A percentile compares a stretch with the other conserved stretches of the same genome.
Evolutionary conservation across 2,329 filamentous ascomycete genomes (phyloP).

Genomic region (Golovinomyces cichoracearum): DNA sequence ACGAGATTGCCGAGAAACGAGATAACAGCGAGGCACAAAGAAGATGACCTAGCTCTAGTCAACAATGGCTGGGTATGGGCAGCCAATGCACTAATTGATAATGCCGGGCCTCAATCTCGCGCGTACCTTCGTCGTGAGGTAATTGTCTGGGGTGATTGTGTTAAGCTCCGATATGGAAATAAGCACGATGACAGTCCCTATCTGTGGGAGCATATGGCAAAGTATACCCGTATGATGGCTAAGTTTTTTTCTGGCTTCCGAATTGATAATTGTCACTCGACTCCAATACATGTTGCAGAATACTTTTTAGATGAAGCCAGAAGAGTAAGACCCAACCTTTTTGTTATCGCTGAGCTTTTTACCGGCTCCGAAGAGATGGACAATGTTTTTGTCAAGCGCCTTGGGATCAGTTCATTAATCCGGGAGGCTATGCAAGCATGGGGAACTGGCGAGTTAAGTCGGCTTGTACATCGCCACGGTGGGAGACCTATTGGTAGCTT

Average conservation of each 20-base stretch:
- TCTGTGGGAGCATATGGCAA: constrained; percentile 87
- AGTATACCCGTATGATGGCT: constrained; percentile 74
- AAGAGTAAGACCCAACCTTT: constrained; percentile 60
- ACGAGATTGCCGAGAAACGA: constrained; percentile 63
- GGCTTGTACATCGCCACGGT: constrained; percentile 77
- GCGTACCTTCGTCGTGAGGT: constrained; percentile 93
- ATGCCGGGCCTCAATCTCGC: constrained; percentile 66
- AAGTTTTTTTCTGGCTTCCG: constrained; percentile 89
- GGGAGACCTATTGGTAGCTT: constrained; percentile 92
- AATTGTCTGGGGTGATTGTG: constrained; percentile 95
- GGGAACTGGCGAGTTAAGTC: constrained; percentile 78
- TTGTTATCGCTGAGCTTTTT: constrained; percentile 85
- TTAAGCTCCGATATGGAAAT: constrained; percentile 76
- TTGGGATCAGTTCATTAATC: constrained; percentile 77
- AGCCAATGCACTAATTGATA: constrained; percentile 77
- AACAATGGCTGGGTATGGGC: constrained; percentile 99
- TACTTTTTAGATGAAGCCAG: constrained; percentile 88
- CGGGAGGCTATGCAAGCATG: constrained; percentile 96
- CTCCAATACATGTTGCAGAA: constrained; percentile 78
- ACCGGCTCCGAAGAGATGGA: constrained; percentile 89
- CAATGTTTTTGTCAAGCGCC: constrained; percentile 77
- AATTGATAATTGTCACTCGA: constrained; percentile 96
- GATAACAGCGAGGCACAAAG: constrained; percentile 48
- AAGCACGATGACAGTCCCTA: constrained; percentile 66
- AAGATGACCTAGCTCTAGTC: constrained; percentile 53